These are phyloP conservation scores for Vishniacozyma victoriae DNA, from an alignment of 768 basidiomycete genomes.

Conservation along the genomic window DNA sequence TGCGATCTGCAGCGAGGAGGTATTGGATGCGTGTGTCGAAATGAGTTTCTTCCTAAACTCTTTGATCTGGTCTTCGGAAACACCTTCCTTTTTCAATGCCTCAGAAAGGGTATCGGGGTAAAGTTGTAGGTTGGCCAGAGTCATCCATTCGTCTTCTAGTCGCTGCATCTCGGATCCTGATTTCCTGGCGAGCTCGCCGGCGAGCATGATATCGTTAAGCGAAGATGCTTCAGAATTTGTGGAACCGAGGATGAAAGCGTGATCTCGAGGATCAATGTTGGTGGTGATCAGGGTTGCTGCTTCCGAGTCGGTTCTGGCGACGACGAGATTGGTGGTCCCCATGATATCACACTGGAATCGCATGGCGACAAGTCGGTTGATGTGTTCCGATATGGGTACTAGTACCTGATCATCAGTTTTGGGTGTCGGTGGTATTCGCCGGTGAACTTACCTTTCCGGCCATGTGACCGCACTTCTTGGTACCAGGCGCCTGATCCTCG, in stretches of 20 bases:
- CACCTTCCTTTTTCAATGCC: conserved; percentile 55
- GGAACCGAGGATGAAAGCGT: conserved; percentile 88
- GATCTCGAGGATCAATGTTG: conserved; percentile 96
- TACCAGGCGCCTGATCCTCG: conserved; percentile 95
- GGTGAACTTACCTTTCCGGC: conserved; percentile 44
- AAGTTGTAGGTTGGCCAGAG: conserved; percentile 68
- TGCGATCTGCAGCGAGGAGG: conserved; percentile 66
- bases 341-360: conserved; percentile 97
- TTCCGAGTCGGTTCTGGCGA: conserved; percentile 94
- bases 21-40: conserved; percentile 57
- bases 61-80: conserved; percentile 52
- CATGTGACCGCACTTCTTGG: conserved; percentile 68
- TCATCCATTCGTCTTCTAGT: conserved; percentile 82
- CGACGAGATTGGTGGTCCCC: conserved; percentile 89
- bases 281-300: conserved; percentile 94
- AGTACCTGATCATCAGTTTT: conserved; percentile 58
- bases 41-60: conserved; percentile 57
- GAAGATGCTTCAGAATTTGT: conserved; percentile 67
- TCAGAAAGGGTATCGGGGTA: conserved; percentile 68
- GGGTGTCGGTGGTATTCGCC: not conserved
- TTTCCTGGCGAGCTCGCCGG: conserved; percentile 75
- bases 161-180: conserved; percentile 69
- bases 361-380: conserved; percentile 94
- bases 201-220: conserved; percentile 71
- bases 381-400: conserved; percentile 94